Evolutionary conservation across 768 basidiomycete genomes (phyloP).

Genomic region (Russula ochroleuca): DNA sequence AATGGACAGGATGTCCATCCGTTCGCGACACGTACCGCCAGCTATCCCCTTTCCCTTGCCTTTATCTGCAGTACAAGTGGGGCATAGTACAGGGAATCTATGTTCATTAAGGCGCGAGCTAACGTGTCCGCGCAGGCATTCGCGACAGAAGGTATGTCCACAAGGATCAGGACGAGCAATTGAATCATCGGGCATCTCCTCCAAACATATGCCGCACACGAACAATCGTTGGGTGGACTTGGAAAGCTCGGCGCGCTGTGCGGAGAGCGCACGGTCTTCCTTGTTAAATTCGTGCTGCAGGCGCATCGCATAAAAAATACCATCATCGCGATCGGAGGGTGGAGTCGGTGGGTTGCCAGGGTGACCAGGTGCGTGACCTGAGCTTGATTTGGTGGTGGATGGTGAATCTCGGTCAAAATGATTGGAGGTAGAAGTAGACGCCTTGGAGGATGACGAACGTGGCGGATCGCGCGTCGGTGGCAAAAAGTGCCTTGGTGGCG

Average conservation of each 20-base stretch:
- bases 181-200: slow-evolving; percentile 42
- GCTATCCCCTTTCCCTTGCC: slow-evolving; percentile 28
- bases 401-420: neutral
- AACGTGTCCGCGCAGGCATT: slow-evolving; percentile 46
- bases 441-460: neutral
- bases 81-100: slow-evolving; percentile 59
- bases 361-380: neutral
- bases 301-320: slow-evolving; percentile 29
- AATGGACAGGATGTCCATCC: neutral
- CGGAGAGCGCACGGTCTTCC: slow-evolving; percentile 39
- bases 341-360: neutral
- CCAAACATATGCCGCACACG: slow-evolving; percentile 54
- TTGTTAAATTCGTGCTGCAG: slow-evolving; percentile 40
- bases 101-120: slow-evolving; percentile 46
- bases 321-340: slow-evolving; percentile 25
- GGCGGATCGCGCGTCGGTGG: neutral
- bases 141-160: slow-evolving; percentile 50
- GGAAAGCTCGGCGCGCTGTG: slow-evolving; percentile 35
- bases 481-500: neutral
- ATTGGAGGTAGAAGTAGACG: neutral
- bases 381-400: neutral
- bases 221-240: slow-evolving; percentile 38
- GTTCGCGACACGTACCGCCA: slow-evolving; percentile 34
- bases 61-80: slow-evolving; percentile 43
- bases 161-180: slow-evolving; percentile 46